Evolutionary conservation across 768 basidiomycete species (phyloP), one percentile per base, ranked within the genome.

Genomic region (Floccularia luteovirens): DNA sequence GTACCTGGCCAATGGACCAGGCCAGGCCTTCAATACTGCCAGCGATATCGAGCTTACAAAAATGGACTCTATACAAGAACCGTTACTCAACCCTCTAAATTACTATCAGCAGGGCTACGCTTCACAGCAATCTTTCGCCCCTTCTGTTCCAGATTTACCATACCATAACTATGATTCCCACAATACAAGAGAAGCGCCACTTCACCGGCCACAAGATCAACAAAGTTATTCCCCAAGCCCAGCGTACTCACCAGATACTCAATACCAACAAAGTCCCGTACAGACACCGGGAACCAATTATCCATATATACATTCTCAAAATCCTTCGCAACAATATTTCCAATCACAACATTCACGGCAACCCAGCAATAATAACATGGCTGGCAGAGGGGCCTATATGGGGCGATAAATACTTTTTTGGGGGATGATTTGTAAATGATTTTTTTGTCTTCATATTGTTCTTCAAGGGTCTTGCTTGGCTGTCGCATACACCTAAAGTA

Each of bases 61-160:
- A 13, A 56, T 85, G 39, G 76, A 81, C 42, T 61, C 64, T 6
- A 76, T 79, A 53, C 67, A 76, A 31, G 70, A 81, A 43, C 85
- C 82, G 2, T 56, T 86, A n/a, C 67, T 84, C 25, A 64, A 44
- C 39, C 54, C 57, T 32, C 61, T 46, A 43, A 60, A 64, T 25
- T 63, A 58, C 36, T 58, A 64, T 20, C 61, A 60, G 20, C 57
- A 64, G 36, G 59, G 50, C 8, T 59, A 57, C 32, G 51, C 50
- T 38, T 69, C 67, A 1, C 64, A 67, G 30, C 62, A 66, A 23
- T 66, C 67, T 2, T 55, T 64, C 12, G 43, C 66, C 14, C 59
- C 68, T 5, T 56, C 64, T 6, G 56, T 67, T 3, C 70, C 73
- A 1, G 63, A 66, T 1, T 58, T 72, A 53, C 49, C 73, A 50